A percentile compares a stretch with the other conserved stretches of the same genome.
phyloP scores from a whole-genome alignment of 208 protist genomes.

The Trypanosoma boissoni region DNA sequence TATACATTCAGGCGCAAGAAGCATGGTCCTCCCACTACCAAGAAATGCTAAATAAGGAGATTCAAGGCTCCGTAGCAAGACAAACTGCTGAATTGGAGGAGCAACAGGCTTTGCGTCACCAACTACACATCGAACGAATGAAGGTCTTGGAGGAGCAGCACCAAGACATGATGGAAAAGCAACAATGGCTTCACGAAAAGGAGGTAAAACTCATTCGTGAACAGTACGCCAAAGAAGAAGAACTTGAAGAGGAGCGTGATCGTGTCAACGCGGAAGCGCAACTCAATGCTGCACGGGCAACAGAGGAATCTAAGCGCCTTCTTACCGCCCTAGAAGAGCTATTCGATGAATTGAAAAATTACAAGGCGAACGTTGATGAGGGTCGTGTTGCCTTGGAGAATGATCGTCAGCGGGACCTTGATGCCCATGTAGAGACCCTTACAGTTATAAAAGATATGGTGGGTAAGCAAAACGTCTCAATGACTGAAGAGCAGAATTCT shows the following conservation, averaged over 20 bases:
- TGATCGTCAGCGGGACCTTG: slow-evolving; percentile 30
- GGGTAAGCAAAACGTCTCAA: slow-evolving; percentile 39
- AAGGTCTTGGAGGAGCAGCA: slow-evolving; percentile 54
- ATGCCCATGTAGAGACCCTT: slow-evolving; percentile 36
- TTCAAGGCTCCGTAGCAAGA: slow-evolving; percentile 45
- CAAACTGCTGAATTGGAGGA: slow-evolving; percentile 58
- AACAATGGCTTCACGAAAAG: slow-evolving; percentile 56
- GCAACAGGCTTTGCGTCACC: slow-evolving; percentile 41
- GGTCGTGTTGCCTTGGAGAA: slow-evolving; percentile 29
- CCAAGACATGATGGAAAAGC: slow-evolving; percentile 40
- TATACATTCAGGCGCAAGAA: slow-evolving; percentile 71
- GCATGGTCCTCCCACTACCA: slow-evolving; percentile 68
- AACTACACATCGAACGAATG: slow-evolving; percentile 63
- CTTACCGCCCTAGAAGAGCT: slow-evolving; percentile 35
- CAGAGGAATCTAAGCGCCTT: slow-evolving; percentile 33
- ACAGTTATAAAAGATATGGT: slow-evolving; percentile 39
- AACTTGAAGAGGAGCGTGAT: slow-evolving; percentile 44
- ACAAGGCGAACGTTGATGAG: slow-evolving; percentile 43
- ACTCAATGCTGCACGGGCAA: slow-evolving; percentile 36
- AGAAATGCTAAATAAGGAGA: slow-evolving; percentile 49
- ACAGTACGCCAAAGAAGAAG: slow-evolving; percentile 46
- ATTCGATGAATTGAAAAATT: slow-evolving; percentile 40
- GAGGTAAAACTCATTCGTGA: slow-evolving; percentile 61
- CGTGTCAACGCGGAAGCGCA: slow-evolving; percentile 35
- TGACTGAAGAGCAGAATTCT: slow-evolving; percentile 40